Evolutionary conservation across 331 rosid genomes (phyloP).

Genomic region (Pyrus hybrid): DNA sequence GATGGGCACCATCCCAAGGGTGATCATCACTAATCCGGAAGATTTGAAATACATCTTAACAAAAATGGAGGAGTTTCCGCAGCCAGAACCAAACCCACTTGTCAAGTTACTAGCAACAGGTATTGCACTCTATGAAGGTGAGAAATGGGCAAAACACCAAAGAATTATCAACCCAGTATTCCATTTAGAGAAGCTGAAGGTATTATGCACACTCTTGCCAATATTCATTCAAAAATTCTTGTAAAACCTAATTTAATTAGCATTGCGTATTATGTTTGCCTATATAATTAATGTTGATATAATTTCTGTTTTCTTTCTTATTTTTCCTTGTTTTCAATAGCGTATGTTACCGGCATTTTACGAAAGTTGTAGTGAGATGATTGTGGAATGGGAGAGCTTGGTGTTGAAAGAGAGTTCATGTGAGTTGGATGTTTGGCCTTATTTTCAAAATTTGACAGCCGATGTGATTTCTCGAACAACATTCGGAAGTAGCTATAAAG

Average conservation of each 20-base stretch:
- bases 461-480: slow-evolving; percentile 29
- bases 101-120: background rate
- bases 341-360: slow-evolving; percentile 5
- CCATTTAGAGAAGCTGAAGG: background rate
- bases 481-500: slow-evolving; percentile 28
- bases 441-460: background rate
- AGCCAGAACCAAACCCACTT: background rate
- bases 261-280: background rate
- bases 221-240: background rate
- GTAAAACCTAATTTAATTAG: too few relatives aligned
- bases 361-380: slow-evolving; percentile 8
- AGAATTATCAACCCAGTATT: background rate
- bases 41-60: background rate
- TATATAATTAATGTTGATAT: background rate
- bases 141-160: background rate
- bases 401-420: background rate
- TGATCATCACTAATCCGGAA: background rate
- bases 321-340: background rate
- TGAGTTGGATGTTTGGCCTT: slow-evolving; percentile 35
- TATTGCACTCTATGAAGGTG: background rate
- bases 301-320: background rate
- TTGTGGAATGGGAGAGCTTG: slow-evolving; percentile 18
- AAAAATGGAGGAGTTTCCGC: background rate
- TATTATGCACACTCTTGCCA: background rate
- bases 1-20: background rate